Evolutionary conservation across 2,329 filamentous ascomycete species (phyloP), one percentile per base, ranked within the genome.

Genomic region (Apiospora kogelbergensis): DNA sequence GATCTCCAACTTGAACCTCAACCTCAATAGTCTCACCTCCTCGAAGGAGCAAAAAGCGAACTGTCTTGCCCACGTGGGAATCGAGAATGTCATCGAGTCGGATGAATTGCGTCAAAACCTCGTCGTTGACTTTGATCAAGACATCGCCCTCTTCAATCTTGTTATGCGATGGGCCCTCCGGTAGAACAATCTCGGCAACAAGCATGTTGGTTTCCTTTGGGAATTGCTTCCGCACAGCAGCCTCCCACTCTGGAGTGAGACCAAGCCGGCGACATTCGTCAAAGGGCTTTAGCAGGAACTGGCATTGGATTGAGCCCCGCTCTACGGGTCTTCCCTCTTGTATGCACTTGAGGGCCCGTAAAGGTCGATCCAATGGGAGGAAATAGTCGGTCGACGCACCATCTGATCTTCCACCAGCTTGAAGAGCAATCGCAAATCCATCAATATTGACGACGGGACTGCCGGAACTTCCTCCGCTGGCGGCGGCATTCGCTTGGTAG

Each of bases 311-410:
- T n/a, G 96, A 97, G 64, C 96, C 96, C 74, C 96, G 88, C n/a
- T 91, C 90, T 67, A 99, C 91, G 2, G 88, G 88, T 74, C 90
- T 88, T 42, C 89, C 90, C 72, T 91, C 86, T 78, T 92, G 94
- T 68, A 99, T 91, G 76, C 94, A 97, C 77, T 94, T 88, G 68
- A 99, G 85, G 1, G 96, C 96, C 72, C 96, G 90, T 48, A 95
- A 82, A 0, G 97, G 96, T 68, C 96, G 91, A 79, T 99, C 95
- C 17, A 99, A 85, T 1, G 96, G 96, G 6, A 99, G 84, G 81
- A 99, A 98, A 80, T 99, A 99, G 80, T 99, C 96, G 24, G 96
- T 99, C 15, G 97, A 95, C 60, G 96, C 96, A 70, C 95, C 95
- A 78, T 99, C 96, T 40, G 93, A 93, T 80, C 96, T 89, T 60